Percentiles rank a stretch among this genome's conserved stretches.
Conservation (phyloP, 768 basidiomycete genomes). For the Rhodotorula babjevae region DNA sequence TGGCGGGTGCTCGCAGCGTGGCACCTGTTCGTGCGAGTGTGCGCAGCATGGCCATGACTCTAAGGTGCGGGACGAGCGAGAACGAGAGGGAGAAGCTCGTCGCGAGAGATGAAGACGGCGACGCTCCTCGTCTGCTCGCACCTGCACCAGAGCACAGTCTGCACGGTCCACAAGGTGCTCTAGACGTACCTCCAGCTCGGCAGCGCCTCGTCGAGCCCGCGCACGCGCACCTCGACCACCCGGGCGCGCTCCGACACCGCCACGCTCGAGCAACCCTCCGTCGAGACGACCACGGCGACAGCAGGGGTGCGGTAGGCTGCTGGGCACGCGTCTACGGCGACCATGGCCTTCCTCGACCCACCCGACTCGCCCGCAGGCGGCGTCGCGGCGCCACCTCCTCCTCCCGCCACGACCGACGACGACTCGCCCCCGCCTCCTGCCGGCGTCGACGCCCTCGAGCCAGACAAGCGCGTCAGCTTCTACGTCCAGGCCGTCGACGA, state of each 20-base stretch:
- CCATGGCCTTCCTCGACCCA: background rate
- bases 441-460: background rate
- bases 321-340: no score
- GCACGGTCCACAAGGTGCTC: no score
- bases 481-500: constrained; percentile 48
- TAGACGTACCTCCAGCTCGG: no score
- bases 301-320: no score
- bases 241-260: no score
- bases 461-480: constrained; percentile 17
- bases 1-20: background rate
- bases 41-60: background rate
- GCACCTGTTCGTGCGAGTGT: background rate
- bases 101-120: background rate
- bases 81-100: background rate
- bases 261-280: no score
- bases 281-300: no score
- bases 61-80: background rate
- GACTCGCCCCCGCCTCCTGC: background rate
- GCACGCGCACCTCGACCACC: no score
- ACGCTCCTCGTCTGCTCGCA: no score
- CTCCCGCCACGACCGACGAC: background rate
- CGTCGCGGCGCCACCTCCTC: background rate
- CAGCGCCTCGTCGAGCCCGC: no score
- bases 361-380: background rate
- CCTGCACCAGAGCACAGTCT: no score